Percentiles rank a stretch among this genome's conserved stretches.
These are phyloP conservation scores for Elaeis guineensis DNA, from an alignment of 176 grass and related monocot species.

Conservation along the genomic window DNA sequence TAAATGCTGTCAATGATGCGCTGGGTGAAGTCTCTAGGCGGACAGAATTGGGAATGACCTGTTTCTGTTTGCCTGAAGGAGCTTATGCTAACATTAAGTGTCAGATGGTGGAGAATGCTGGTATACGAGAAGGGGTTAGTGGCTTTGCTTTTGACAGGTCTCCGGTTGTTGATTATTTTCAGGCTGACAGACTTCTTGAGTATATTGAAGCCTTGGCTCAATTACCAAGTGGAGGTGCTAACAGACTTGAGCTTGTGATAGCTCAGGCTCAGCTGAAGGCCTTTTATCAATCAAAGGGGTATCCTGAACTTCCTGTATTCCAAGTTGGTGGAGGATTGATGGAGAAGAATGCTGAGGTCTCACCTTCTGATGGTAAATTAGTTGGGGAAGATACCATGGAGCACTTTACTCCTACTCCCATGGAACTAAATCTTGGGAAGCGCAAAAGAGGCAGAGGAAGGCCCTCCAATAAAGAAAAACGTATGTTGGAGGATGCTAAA, in stretches of 20 bases:
- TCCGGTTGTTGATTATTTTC: constrained; percentile 53
- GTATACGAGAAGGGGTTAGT: constrained; percentile 58
- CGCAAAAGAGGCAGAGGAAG: constrained; percentile 68
- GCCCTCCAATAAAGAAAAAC: constrained; percentile 56
- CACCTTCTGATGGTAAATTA: constrained; percentile 11
- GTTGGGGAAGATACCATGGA: constrained; percentile 14
- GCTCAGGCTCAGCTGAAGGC: constrained; percentile 72
- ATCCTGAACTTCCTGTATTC: constrained; percentile 65
- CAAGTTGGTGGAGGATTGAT: constrained; percentile 41
- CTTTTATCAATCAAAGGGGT: constrained; percentile 68
- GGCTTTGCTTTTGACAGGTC: constrained; percentile 47
- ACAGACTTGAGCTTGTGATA: constrained; percentile 61
- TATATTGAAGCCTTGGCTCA: constrained; percentile 56
- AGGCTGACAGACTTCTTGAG: constrained; percentile 53
- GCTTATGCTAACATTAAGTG: constrained; percentile 39
- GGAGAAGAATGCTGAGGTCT: constrained; percentile 37
- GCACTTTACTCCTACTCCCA: neutral
- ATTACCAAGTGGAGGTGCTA: constrained; percentile 42
- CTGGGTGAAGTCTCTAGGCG: constrained; percentile 49
- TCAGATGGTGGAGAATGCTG: constrained; percentile 83
- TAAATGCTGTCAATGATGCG: constrained; percentile 36
- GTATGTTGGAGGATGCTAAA: constrained; percentile 2
- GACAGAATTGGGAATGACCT: constrained; percentile 26
- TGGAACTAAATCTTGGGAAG: constrained; percentile 28
- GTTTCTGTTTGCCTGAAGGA: constrained; percentile 45